These are phyloP conservation scores for Chlorella vulgaris DNA, from an alignment of 139 green algal species.

Conservation along the genomic window DNA sequence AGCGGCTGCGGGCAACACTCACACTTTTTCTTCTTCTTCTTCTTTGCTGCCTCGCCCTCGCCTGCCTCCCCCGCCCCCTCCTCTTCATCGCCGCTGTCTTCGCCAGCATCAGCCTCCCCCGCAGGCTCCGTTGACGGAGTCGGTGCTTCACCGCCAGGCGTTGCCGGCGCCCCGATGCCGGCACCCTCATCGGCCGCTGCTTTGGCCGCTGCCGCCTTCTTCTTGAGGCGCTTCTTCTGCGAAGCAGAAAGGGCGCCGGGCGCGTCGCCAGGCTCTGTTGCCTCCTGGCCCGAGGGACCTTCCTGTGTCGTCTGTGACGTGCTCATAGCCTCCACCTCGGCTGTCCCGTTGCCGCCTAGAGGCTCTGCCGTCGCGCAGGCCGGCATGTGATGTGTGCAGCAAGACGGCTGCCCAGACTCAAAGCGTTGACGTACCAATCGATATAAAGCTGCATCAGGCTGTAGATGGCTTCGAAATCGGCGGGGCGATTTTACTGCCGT, in stretches of 20 bases:
- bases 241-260: slow-evolving; percentile 51
- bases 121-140: slow-evolving; percentile 17
- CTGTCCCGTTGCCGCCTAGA: background rate
- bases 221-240: slow-evolving; percentile 66
- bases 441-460: too few relatives aligned
- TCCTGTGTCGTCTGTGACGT: too few relatives aligned
- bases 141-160: slow-evolving; percentile 12
- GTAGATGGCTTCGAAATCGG: too few relatives aligned
- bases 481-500: too few relatives aligned
- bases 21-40: slow-evolving; percentile 49
- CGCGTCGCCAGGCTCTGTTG: background rate
- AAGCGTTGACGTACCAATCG: too few relatives aligned
- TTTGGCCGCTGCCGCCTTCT: slow-evolving; percentile 56
- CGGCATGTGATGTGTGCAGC: too few relatives aligned
- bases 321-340: slow-evolving; percentile 6
- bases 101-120: slow-evolving; percentile 42
- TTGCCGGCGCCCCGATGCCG: background rate
- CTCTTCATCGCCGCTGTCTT: slow-evolving; percentile 34
- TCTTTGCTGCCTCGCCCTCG: slow-evolving; percentile 59
- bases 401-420: too few relatives aligned
- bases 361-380: too few relatives aligned
- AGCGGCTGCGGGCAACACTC: slow-evolving; percentile 15
- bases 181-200: background rate
- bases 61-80: slow-evolving; percentile 34
- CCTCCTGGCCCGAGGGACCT: background rate